Conservation (phyloP, 1,284 basidiomycete genomes). For the Pascua sp. region DNA sequence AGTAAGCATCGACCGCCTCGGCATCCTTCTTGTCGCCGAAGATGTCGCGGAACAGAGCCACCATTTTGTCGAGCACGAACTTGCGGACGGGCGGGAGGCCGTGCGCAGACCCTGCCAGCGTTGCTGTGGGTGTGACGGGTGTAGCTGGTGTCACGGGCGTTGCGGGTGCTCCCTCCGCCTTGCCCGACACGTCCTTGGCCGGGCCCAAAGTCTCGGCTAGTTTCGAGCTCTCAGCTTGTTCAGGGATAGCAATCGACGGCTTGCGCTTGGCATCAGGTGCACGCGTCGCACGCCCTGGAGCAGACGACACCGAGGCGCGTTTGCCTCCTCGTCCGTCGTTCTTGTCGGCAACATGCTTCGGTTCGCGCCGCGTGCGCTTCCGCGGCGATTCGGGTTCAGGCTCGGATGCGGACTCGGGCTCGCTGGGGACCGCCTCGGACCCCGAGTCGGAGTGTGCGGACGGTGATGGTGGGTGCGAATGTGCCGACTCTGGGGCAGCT, state of each 20-base stretch:
- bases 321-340: neutral
- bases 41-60: constrained; percentile 19
- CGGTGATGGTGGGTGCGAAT: neutral
- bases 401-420: constrained; percentile 1
- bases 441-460: neutral
- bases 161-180: neutral
- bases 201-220: no score
- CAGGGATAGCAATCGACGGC: neutral
- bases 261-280: neutral
- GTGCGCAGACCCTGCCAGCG: no score
- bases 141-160: neutral
- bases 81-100: constrained; percentile 32
- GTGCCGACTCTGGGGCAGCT: neutral
- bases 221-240: no score
- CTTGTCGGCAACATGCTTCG: neutral
- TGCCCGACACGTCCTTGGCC: no score
- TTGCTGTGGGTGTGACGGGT: neutral
- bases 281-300: no score
- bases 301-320: no score
- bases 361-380: neutral
- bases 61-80: constrained; percentile 36
- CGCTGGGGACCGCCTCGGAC: constrained; percentile 7
- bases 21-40: constrained; percentile 26
- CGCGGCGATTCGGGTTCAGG: neutral
- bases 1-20: constrained; percentile 21